phyloP scores from a whole-genome alignment of 176 grass and related monocot species.

The Bolboschoenus planiculmis region DNA sequence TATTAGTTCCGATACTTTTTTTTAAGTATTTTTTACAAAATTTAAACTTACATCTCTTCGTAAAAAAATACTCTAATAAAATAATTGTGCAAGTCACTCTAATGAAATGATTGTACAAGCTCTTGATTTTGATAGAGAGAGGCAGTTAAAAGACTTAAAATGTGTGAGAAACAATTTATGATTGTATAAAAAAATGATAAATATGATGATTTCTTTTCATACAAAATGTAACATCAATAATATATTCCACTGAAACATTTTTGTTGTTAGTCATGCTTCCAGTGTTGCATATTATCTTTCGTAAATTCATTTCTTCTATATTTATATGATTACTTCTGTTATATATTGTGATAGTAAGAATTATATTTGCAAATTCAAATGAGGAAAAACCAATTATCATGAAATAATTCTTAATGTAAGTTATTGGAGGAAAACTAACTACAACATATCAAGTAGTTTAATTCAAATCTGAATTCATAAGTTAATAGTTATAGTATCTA shows the following conservation, averaged over 20 bases:
- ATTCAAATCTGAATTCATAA: neutral
- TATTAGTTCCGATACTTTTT: too few species aligned
- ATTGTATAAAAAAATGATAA: neutral
- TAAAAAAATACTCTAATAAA: too few species aligned
- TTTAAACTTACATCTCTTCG: too few species aligned
- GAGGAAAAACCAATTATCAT: neutral
- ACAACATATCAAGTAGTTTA: neutral
- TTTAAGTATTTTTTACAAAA: too few species aligned
- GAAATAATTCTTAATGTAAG: neutral
- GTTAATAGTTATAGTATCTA: too few species aligned
- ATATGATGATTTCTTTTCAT: neutral
- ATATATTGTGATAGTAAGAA: neutral
- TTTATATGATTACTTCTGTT: neutral
- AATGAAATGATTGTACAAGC: neutral
- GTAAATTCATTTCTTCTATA: neutral
- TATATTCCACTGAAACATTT: neutral
- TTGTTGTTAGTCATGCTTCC: neutral
- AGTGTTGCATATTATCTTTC: neutral
- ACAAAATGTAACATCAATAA: neutral
- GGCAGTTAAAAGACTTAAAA: neutral
- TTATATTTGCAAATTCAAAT: neutral
- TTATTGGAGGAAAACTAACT: neutral
- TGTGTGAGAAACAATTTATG: neutral
- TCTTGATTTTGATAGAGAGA: neutral
- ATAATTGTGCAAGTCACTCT: neutral